These are phyloP conservation scores for Ustulina deusta DNA, from an alignment of 2,329 filamentous ascomycete genomes.

Conservation along the genomic window DNA sequence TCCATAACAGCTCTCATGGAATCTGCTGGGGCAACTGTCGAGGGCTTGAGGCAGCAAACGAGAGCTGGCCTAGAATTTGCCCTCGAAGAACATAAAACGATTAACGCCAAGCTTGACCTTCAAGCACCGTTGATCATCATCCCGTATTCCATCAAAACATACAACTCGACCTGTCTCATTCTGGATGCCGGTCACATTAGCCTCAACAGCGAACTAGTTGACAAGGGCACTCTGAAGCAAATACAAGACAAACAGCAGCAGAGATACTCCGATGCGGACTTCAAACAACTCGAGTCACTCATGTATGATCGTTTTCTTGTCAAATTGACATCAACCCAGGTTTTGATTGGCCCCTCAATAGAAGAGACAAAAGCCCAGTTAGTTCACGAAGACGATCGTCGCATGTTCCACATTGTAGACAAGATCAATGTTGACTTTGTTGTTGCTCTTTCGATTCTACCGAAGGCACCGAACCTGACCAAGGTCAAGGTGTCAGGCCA, in stretches of 20 bases:
- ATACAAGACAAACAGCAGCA: constrained; percentile 92
- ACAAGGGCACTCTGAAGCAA: constrained; percentile 88
- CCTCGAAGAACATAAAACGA: constrained; percentile 95
- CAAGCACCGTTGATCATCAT: constrained; percentile 97
- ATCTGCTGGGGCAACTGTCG: constrained; percentile 92
- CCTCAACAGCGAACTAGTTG: constrained; percentile 92
- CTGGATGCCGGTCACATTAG: constrained; percentile 96
- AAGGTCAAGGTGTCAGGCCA: constrained; percentile 93
- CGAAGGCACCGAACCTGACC: constrained; percentile 91
- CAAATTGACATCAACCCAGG: constrained; percentile 92
- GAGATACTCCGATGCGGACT: constrained; percentile 88
- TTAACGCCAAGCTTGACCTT: constrained; percentile 95
- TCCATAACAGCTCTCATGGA: constrained; percentile 97
- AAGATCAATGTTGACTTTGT: constrained; percentile 97
- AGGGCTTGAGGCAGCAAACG: constrained; percentile 94
- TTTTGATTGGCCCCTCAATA: constrained; percentile 93
- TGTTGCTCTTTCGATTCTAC: constrained; percentile 96
- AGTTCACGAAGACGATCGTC: constrained; percentile 72
- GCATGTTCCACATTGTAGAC: constrained; percentile 89
- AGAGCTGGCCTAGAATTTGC: constrained; percentile 96
- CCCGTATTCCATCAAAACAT: constrained; percentile 87
- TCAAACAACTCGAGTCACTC: constrained; percentile 85
- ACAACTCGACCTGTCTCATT: constrained; percentile 88
- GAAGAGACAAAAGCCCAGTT: constrained; percentile 89
- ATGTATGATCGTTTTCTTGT: constrained; percentile 99